These are phyloP conservation scores for Diaporthe nobilis DNA, from an alignment of 2,329 filamentous ascomycete species.

Conservation along the genomic window DNA sequence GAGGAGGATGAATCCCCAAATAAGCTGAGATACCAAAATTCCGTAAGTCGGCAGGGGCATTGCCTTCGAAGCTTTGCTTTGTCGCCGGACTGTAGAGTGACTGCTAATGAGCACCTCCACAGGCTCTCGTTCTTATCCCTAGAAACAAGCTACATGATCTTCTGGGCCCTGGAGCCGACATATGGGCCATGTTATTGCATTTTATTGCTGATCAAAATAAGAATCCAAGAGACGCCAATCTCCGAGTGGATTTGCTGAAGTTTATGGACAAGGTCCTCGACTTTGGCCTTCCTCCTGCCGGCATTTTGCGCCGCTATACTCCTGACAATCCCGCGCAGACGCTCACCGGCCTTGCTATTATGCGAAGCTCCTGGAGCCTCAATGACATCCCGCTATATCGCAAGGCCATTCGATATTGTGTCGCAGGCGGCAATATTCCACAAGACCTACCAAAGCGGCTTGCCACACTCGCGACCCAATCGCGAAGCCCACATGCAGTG, in stretches of 20 bases:
- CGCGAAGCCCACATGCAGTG: not conserved
- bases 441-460: not conserved
- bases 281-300: too few relatives aligned
- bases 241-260: not conserved
- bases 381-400: constrained; percentile 1
- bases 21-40: not conserved
- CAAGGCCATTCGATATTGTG: constrained; percentile 19
- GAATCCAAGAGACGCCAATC: not conserved
- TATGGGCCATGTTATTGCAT: not conserved
- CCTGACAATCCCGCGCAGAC: too few relatives aligned
- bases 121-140: constrained; percentile 28
- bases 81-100: not conserved
- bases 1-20: constrained; percentile 22
- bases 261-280: constrained; percentile 14
- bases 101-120: not conserved
- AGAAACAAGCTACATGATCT: constrained; percentile 1
- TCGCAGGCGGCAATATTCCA: not conserved
- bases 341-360: not conserved
- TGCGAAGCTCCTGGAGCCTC: not conserved
- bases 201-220: not conserved
- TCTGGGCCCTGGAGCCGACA: not conserved
- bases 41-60: constrained; percentile 3
- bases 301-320: too few relatives aligned
- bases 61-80: not conserved
- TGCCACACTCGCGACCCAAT: not conserved